Evolutionary conservation across 2,329 filamentous ascomycete species (phyloP).

Genomic region (Pezicula carpinea): DNA sequence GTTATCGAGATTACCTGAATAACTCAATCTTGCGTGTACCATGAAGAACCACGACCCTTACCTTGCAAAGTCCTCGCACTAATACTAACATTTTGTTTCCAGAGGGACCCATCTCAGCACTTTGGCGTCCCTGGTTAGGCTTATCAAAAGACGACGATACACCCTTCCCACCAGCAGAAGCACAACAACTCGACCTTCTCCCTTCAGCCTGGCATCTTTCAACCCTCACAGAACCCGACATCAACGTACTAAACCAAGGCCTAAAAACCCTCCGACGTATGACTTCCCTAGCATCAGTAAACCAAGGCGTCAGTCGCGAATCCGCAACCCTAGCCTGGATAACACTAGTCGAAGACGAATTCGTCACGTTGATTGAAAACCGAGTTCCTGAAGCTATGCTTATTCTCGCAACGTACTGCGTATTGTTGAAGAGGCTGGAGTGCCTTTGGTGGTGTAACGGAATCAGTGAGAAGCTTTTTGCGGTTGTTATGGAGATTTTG

Average conservation of each 20-base stretch:
- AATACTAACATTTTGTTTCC: constrained; percentile 6
- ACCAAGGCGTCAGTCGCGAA: constrained; percentile 17
- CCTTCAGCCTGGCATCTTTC: constrained; percentile 11
- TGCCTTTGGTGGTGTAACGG: constrained; percentile 39
- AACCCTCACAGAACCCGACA: constrained; percentile 1
- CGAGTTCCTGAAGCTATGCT: constrained; percentile 33
- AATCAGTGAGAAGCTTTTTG: constrained; percentile 34
- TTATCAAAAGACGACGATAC: constrained; percentile 10
- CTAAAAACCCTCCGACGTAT: constrained; percentile 11
- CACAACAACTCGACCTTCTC: constrained; percentile 12
- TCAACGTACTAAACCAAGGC: constrained; percentile 12
- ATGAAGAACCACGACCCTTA: no score
- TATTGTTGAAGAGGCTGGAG: constrained; percentile 32
- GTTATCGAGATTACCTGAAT: no score
- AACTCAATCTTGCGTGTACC: no score
- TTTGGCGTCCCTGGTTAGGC: constrained; percentile 18
- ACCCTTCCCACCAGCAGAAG: constrained; percentile 12
- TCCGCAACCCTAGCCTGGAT: constrained; percentile 33
- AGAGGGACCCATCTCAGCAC: constrained; percentile 19
- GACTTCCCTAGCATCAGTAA: constrained; percentile 17
- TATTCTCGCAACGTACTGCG: constrained; percentile 33
- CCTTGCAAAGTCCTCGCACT: no score
- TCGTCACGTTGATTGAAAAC: constrained; percentile 28
- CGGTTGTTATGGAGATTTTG: constrained; percentile 26
- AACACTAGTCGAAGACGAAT: constrained; percentile 27